A percentile compares a stretch with the other conserved stretches of the same genome.
Evolutionary conservation across 2,329 filamentous ascomycete genomes (phyloP).

Genomic region (Arachnomyces sp.): DNA sequence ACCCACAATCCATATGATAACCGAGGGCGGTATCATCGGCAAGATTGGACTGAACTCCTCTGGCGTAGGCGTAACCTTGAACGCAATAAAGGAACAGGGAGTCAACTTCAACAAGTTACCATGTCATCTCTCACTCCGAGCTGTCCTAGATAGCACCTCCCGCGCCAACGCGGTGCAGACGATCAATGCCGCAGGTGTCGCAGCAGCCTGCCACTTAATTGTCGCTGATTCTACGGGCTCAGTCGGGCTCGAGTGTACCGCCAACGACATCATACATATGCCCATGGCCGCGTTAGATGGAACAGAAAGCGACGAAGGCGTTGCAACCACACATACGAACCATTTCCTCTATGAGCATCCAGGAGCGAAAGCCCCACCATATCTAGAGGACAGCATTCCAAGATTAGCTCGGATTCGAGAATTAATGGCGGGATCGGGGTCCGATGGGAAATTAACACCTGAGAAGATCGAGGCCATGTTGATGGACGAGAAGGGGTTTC

Average conservation of each 20-base stretch:
- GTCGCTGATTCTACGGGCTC: constrained; percentile 41
- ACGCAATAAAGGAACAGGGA: constrained; percentile 47
- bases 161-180: constrained; percentile 37
- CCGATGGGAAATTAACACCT: not conserved
- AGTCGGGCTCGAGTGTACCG: constrained; percentile 44
- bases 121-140: constrained; percentile 47
- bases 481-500: constrained; percentile 25
- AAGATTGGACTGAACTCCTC: constrained; percentile 50
- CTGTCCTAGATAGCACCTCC: constrained; percentile 42
- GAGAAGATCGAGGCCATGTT: constrained; percentile 21
- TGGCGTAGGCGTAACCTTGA: constrained; percentile 49
- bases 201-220: constrained; percentile 46
- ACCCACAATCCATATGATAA: constrained; percentile 46
- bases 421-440: constrained; percentile 14
- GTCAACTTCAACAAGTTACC: constrained; percentile 41
- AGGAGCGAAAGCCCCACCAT: constrained; percentile 14
- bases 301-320: constrained; percentile 5
- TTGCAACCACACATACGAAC: constrained; percentile 22
- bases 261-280: constrained; percentile 13
- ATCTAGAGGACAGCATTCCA: constrained; percentile 15
- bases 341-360: constrained; percentile 18
- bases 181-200: constrained; percentile 42
- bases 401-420: constrained; percentile 23
- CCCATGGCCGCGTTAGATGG: constrained; percentile 9
- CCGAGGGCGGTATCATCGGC: constrained; percentile 49